Evolutionary conservation across 108 stramenopile species (phyloP).

Genomic region (Discostella pseudostelligera): DNA sequence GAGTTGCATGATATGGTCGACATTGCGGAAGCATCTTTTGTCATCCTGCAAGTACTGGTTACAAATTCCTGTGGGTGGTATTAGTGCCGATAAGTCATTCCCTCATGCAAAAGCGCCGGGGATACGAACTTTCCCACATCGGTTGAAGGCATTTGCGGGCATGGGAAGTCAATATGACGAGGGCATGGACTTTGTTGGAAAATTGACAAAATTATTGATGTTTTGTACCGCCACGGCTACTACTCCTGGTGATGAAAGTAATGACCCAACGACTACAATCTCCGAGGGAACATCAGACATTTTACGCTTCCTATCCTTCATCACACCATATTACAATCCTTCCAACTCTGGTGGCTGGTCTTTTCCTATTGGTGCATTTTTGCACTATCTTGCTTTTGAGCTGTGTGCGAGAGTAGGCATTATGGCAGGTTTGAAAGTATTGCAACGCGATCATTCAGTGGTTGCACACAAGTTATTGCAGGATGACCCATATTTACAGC

Average conservation of each 20-base stretch:
- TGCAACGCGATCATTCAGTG: conserved; percentile 47
- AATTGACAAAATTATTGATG: conserved; percentile 76
- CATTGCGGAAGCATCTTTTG: conserved; percentile 68
- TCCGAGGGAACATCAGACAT: conserved; percentile 81
- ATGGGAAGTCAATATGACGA: conserved; percentile 71
- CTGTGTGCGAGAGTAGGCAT: conserved; percentile 68
- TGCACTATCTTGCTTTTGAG: conserved; percentile 85
- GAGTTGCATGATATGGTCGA: conserved; percentile 49
- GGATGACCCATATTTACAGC: conserved; percentile 58
- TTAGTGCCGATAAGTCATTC: conserved; percentile 70
- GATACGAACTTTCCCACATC: conserved; percentile 62
- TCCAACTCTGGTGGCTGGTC: conserved; percentile 90
- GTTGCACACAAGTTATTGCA: conserved; percentile 43
- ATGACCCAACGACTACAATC: conserved; percentile 5
- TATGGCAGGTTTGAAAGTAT: conserved; percentile 59
- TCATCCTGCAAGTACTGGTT: conserved; percentile 82
- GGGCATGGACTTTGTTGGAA: conserved; percentile 84
- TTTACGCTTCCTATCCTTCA: conserved; percentile 72
- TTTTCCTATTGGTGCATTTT: conserved; percentile 79
- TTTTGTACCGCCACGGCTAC: conserved; percentile 40
- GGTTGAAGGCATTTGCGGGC: conserved; percentile 76
- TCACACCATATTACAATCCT: conserved; percentile 89
- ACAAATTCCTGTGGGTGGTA: conserved; percentile 80
- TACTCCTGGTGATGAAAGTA: background rate
- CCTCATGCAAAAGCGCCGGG: conserved; percentile 58